Evolutionary conservation across 768 basidiomycete species (phyloP).

Genomic region (Lactifluus hygrophoroides): DNA sequence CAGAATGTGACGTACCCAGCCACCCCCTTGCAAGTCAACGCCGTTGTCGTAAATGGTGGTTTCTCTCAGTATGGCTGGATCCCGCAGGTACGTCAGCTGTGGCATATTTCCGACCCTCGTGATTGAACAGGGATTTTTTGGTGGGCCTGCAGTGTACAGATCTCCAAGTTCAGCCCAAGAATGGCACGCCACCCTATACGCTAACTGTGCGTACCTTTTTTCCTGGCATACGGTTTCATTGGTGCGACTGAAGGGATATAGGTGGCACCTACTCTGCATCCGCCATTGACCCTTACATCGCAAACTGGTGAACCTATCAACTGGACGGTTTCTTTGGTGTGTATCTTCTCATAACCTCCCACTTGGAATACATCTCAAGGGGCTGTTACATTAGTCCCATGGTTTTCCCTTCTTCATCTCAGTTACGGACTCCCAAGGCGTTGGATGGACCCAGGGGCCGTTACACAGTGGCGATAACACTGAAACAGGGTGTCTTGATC

Average conservation of each 20-base stretch:
- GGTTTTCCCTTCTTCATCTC: conserved; percentile 50
- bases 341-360: neutral
- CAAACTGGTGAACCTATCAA: conserved; percentile 36
- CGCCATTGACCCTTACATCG: conserved; percentile 50
- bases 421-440: conserved; percentile 41
- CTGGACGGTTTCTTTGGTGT: conserved; percentile 45
- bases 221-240: neutral
- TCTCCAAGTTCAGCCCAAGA: conserved; percentile 42
- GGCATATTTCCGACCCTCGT: neutral
- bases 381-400: conserved; percentile 34
- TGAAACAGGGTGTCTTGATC: conserved; percentile 36
- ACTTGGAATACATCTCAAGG: conserved; percentile 18
- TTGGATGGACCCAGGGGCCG: conserved; percentile 49
- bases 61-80: conserved; percentile 55
- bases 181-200: conserved; percentile 52
- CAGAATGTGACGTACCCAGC: conserved; percentile 39
- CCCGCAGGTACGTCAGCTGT: conserved; percentile 35
- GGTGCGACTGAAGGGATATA: conserved; percentile 20
- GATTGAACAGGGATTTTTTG: neutral
- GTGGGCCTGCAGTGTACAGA: conserved; percentile 42
- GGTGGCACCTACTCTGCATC: conserved; percentile 53
- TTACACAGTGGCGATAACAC: conserved; percentile 43
- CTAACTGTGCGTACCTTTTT: conserved; percentile 37
- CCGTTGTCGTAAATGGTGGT: conserved; percentile 38
- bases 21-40: conserved; percentile 38